These are phyloP conservation scores for Sphagnum tenellum DNA, from an alignment of 225 moss, liverwort and hornwort species.

Conservation along the genomic window DNA sequence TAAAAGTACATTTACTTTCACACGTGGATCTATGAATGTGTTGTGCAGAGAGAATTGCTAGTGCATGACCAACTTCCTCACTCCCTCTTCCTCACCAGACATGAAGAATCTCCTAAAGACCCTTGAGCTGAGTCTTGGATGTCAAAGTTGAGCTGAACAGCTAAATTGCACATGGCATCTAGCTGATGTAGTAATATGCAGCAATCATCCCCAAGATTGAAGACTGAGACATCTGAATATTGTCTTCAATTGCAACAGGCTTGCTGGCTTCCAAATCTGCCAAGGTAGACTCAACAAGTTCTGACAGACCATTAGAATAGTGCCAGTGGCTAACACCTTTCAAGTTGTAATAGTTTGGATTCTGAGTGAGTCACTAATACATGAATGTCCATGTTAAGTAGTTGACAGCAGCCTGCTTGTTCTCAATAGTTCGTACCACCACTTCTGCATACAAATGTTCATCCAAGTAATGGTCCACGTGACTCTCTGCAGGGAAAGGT, in stretches of 20 bases:
- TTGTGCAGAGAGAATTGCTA: constrained; percentile 83
- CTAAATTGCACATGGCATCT: constrained; percentile 91
- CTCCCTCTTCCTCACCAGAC: constrained; percentile 84
- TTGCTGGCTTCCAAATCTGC: constrained; percentile 86
- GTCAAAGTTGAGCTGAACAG: constrained; percentile 86
- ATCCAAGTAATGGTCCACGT: constrained; percentile 80
- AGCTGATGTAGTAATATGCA: constrained; percentile 91
- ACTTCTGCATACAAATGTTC: constrained; percentile 93
- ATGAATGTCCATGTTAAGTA: constrained; percentile 93
- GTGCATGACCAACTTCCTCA: constrained; percentile 83
- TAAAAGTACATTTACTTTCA: constrained; percentile 75
- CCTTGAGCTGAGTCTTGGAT: constrained; percentile 84
- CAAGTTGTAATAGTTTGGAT: constrained; percentile 88
- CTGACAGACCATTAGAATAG: constrained; percentile 79
- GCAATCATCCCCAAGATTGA: constrained; percentile 98
- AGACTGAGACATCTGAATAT: constrained; percentile 79
- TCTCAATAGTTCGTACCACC: constrained; percentile 86
- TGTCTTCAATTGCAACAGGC: constrained; percentile 84
- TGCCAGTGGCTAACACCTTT: constrained; percentile 94
- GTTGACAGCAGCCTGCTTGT: constrained; percentile 97
- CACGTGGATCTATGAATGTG: constrained; percentile 75
- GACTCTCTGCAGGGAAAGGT: constrained; percentile 95
- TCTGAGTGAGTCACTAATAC: constrained; percentile 86
- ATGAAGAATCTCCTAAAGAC: constrained; percentile 78
- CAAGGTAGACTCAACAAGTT: constrained; percentile 76